phyloP scores from a whole-genome alignment of 139 green algal species.

The Monoraphidium neglectum region DNA sequence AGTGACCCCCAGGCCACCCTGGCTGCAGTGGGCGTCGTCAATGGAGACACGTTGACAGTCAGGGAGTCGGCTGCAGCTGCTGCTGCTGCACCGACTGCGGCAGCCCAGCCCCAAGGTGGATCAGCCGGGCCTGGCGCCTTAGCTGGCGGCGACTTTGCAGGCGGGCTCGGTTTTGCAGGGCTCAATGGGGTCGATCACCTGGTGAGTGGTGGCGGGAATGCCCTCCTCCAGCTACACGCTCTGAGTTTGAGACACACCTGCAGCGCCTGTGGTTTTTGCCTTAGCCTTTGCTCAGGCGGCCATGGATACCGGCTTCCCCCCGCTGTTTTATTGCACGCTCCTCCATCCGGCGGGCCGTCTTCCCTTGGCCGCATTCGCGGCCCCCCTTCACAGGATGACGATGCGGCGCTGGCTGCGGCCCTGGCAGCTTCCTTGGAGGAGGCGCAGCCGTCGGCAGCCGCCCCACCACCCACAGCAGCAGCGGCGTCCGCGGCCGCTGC shows the following conservation, averaged over 20 bases:
- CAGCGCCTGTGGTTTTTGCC: no score
- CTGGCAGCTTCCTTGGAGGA: slow-evolving; percentile 75
- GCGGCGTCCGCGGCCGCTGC: background rate
- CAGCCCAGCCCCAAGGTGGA: slow-evolving; percentile 43
- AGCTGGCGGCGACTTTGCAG: slow-evolving; percentile 76
- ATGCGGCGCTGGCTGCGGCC: slow-evolving; percentile 72
- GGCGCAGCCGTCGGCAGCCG: background rate
- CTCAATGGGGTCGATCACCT: background rate
- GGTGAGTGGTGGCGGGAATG: background rate
- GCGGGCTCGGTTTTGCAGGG: slow-evolving; percentile 4
- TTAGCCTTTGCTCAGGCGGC: no score
- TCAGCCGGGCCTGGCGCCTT: slow-evolving; percentile 71
- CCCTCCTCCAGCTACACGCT: no score
- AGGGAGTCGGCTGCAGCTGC: slow-evolving; percentile 5
- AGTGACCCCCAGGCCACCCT: slow-evolving; percentile 16
- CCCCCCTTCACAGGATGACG: slow-evolving; percentile 47
- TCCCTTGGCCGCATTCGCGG: no score
- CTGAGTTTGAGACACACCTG: no score
- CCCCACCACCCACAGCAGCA: slow-evolving; percentile 14
- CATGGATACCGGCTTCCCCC: no score
- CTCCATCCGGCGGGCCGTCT: no score
- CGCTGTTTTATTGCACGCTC: no score
- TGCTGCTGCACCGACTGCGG: background rate
- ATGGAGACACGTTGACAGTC: slow-evolving; percentile 68
- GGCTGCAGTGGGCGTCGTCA: slow-evolving; percentile 34